phyloP scores from a whole-genome alignment of 306 rosid species.

The Medicago ruthenica region DNA sequence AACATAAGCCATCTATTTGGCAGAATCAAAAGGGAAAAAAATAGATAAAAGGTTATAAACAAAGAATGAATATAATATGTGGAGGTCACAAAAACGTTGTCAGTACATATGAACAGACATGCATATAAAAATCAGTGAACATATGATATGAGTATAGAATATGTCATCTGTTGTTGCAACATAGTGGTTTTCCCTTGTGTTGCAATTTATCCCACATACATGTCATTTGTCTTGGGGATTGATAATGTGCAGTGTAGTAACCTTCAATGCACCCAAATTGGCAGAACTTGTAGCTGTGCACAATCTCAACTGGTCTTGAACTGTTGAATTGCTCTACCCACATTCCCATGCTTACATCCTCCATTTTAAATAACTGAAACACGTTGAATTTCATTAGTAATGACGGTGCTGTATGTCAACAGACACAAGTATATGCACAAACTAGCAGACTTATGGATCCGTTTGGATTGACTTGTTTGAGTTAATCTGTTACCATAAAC shows the following conservation, averaged over 20 bases:
- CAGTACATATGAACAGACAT: neutral
- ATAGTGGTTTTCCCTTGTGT: slow-evolving; percentile 22
- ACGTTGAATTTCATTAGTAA: neutral
- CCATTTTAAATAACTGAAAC: slow-evolving; percentile 75
- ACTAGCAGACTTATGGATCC: neutral
- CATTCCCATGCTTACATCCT: slow-evolving; percentile 89
- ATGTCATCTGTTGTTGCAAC: slow-evolving; percentile 22
- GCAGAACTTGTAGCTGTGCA: slow-evolving; percentile 67
- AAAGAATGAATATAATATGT: slow-evolving; percentile 22
- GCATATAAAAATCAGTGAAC: neutral
- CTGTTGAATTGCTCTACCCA: slow-evolving; percentile 73
- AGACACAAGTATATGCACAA: neutral
- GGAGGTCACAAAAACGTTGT: neutral
- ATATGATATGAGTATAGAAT: slow-evolving; percentile 14
- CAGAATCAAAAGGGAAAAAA: neutral
- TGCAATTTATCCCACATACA: slow-evolving; percentile 30
- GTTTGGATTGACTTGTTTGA: neutral
- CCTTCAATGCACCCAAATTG: slow-evolving; percentile 75
- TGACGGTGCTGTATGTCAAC: neutral
- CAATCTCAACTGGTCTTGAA: slow-evolving; percentile 54
- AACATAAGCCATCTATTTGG: neutral
- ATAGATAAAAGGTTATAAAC: neutral
- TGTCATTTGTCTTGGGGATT: slow-evolving; percentile 76
- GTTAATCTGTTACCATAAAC: too few relatives aligned
- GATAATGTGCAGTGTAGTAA: slow-evolving; percentile 76